Base-by-base conservation (phyloP, 352 stramenopile genomes). In the Phytophthora boehmeriae region DNA sequence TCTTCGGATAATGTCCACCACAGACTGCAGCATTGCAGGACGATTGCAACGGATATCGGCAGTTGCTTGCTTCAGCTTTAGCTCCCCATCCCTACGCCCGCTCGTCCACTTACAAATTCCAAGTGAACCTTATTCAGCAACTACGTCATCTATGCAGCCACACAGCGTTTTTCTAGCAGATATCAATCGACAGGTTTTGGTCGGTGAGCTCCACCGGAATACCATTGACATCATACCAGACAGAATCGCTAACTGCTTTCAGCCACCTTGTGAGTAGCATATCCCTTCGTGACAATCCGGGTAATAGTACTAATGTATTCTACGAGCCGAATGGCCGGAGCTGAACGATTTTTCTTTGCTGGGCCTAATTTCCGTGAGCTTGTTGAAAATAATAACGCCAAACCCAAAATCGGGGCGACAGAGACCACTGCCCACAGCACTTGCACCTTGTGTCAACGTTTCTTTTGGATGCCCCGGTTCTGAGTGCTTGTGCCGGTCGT, bases 101-200 rank as follows among this genome's bases (percentile, higher is more conserved):
- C 23, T 17, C 41, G 52, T 75, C 66, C 66, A 71, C 66, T 72
- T 75, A 75, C 62, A 68, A 66, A 68, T 22, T 0, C 5, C 42
- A 52, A 69, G 52, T 66, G 8, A 62, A 45, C 32, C 30, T n/a
- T 32, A 27, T 22, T 49, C 51, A 8, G 20, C 42, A 28, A 27
- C 42, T 32, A 48, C 25, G 44, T n/a, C 23, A 25, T 45, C 39
- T 45, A 25, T 45, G 39, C 39, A 14, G 39, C 39, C 39, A 38
- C 13, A 20, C 23, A 59, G 39, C 52, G 59, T 47, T 45, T 32
- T 11, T 58, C 20, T 45, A 35, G 55, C 55, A 57, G 43, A 46
- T n/a, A n/a, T 41, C 17, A 25, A 61, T 60, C 51, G 35, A 19
- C 35, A 16, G 17, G 36, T 30, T 30, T 30, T 30, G 25, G 6